Conservation (phyloP, 2,329 filamentous ascomycete genomes). For the Alternaria sp. region DNA sequence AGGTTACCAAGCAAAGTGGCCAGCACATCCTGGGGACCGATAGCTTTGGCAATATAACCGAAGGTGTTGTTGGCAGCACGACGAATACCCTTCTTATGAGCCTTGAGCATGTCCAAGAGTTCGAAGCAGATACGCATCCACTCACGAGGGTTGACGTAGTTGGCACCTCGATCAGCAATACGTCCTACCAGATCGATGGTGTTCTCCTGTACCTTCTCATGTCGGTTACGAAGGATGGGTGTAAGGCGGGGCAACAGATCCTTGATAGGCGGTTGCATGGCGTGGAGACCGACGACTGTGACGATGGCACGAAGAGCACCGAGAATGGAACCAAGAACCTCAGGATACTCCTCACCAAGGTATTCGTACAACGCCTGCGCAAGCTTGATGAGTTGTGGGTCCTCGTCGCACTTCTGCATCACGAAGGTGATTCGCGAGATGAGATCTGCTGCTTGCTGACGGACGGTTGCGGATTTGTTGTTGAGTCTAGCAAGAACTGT, state of each 20-base stretch:
- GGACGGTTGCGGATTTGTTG: conserved; percentile 96
- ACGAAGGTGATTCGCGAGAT: conserved; percentile 98
- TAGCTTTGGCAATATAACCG: conserved; percentile 98
- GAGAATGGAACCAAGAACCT: conserved; percentile 94
- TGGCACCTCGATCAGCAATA: conserved; percentile 95
- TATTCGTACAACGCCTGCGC: conserved; percentile 97
- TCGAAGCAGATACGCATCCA: conserved; percentile 99
- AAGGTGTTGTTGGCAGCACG: conserved; percentile 99
- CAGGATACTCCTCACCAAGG: conserved; percentile 96
- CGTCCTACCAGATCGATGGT: conserved; percentile 97
- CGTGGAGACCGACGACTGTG: conserved; percentile 94
- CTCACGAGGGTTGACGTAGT: conserved; percentile 94
- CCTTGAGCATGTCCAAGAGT: conserved; percentile 97
- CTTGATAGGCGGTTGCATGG: conserved; percentile 98
- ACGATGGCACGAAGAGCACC: conserved; percentile 95
- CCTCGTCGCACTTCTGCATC: conserved; percentile 98
- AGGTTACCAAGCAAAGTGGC: conserved; percentile 96
- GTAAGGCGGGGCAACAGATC: conserved; percentile 93
- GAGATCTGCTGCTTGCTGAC: conserved; percentile 94
- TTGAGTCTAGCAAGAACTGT: conserved; percentile 96
- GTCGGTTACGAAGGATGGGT: conserved; percentile 96
- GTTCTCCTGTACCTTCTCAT: conserved; percentile 99
- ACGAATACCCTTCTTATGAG: conserved; percentile 98
- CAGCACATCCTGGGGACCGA: conserved; percentile 95
- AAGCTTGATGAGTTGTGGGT: conserved; percentile 93